Evolutionary conservation across 2,329 filamentous ascomycete species (phyloP), one percentile per base, ranked within the genome.

Genomic region (Esteya vermicola): DNA sequence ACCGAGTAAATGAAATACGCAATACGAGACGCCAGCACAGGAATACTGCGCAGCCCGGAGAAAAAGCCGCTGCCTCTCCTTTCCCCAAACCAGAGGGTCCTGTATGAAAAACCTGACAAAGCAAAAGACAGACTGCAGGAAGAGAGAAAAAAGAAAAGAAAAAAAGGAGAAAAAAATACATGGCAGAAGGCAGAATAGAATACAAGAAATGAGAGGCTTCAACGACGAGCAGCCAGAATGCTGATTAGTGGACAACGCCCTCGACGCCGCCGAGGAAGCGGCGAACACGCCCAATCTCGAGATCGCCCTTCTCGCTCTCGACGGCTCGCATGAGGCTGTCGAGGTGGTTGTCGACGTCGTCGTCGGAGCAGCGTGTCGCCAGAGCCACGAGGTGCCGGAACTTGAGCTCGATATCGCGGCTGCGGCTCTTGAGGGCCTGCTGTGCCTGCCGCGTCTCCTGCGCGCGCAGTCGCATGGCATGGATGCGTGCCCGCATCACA

Each of bases 371-470:
- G 9, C 77, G 78, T 0, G 86, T 93, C 55, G 89, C 95, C 12
- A 95, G 64, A 40, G 81, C 78, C 20, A 98, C 85, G 23, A 96
- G 84, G 48, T 81, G 82, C 21, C 86, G 74, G 56, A 95, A 95
- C 59, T 91, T 85, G 48, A 81, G 68, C 53, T 94, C 89, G 4
- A 93, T 68, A 40, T 94, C 86, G 5, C 78, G 79, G 50, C 85
- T 89, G 44, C 83, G 78, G 23, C 80, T 78, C 55, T 85, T 80
- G 9, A 98, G 69, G 6, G 72, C 72, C 16, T 72, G 70, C 2
- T 85, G 78, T 49, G 81, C 75, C 38, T 75, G 72, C 39, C 74
- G 65, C 12, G 91, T 75, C 16, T 70, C 65, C 32, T 71, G 67
- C 33, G 85, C 85, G 35, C 85, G 78, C 12, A 65, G 63, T 41